phyloP scores from a whole-genome alignment of 768 basidiomycete genomes.

The Fomitopsis pulvina region DNA sequence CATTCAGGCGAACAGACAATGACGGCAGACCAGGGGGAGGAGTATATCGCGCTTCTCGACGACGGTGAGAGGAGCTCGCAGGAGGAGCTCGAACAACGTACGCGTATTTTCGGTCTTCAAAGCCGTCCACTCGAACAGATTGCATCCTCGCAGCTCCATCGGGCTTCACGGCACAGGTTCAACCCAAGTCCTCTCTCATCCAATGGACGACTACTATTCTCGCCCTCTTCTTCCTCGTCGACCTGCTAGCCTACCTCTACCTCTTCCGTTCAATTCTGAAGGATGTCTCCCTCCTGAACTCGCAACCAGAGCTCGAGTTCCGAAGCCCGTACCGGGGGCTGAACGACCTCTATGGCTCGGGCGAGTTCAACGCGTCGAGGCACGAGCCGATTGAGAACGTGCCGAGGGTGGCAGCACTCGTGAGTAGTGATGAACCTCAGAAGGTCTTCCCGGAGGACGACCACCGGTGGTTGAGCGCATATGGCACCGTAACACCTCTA shows the following conservation, averaged over 20 bases:
- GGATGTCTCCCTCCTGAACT: not conserved
- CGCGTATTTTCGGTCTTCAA: not conserved
- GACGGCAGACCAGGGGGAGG: conserved; percentile 5
- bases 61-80: not conserved
- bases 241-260: conserved; percentile 11
- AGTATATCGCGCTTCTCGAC: conserved; percentile 6
- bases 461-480: conserved; percentile 12
- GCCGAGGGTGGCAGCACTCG: conserved; percentile 17
- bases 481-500: conserved; percentile 15
- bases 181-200: not conserved
- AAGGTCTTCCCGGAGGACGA: conserved; percentile 17
- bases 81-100: conserved; percentile 6
- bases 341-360: conserved; percentile 18
- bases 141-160: not conserved
- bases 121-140: not conserved
- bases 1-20: not conserved
- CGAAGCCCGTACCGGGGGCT: conserved; percentile 21
- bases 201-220: conserved; percentile 4
- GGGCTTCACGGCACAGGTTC: not conserved
- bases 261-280: conserved; percentile 7
- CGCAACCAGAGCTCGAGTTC: conserved; percentile 12
- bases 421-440: conserved; percentile 14
- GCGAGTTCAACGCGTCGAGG: conserved; percentile 11
- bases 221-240: conserved; percentile 8
- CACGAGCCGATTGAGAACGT: conserved; percentile 15